A percentile compares a stretch with the other conserved stretches of the same genome.
These are phyloP conservation scores for Cichorium intybus DNA, from an alignment of 140 eudicot species.

Conservation along the genomic window DNA sequence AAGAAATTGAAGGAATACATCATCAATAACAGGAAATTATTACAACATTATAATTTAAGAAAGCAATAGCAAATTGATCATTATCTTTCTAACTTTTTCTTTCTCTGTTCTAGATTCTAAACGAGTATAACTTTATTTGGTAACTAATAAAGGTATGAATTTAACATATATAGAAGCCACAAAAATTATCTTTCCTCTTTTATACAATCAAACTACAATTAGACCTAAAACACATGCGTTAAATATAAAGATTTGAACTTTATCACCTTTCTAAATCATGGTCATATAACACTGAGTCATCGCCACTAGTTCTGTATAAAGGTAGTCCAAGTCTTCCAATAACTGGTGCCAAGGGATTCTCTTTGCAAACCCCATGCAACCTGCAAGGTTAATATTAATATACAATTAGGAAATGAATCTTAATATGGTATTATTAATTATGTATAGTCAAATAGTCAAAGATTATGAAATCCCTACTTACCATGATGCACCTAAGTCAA, in stretches of 20 bases:
- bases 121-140: not conserved
- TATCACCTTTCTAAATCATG: constrained; percentile 95
- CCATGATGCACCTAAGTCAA: constrained; percentile 99
- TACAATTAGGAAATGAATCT: not conserved
- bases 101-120: not conserved
- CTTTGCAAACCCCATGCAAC: constrained; percentile 99
- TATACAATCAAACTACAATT: constrained; percentile 10
- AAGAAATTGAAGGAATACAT: constrained; percentile 4
- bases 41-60: not conserved
- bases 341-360: constrained; percentile 93
- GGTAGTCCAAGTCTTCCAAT: constrained; percentile 94
- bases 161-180: not conserved
- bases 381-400: constrained; percentile 34
- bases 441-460: not conserved
- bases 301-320: constrained; percentile 95
- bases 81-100: no score
- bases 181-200: not conserved
- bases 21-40: constrained; percentile 2
- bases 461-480: constrained; percentile 28
- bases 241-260: not conserved
- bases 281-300: constrained; percentile 95
- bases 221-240: not conserved
- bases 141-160: not conserved
- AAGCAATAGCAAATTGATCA: no score
- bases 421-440: not conserved